Evolutionary conservation across 768 basidiomycete species (phyloP).

Genomic region (Russula vinacea): DNA sequence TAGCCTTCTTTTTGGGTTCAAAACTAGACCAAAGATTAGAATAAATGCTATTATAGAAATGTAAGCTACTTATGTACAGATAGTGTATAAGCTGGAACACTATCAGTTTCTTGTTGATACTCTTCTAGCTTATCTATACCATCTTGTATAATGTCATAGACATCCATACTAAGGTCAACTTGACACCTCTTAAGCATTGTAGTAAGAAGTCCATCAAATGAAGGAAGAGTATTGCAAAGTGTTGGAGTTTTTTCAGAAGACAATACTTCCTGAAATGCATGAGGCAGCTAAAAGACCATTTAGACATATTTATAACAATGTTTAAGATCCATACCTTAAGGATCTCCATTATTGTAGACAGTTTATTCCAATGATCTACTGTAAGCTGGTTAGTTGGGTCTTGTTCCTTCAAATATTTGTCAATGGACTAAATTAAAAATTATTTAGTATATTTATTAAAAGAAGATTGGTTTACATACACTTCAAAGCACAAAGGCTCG

Average conservation of each 20-base stretch:
- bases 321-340: not conserved
- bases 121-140: not conserved
- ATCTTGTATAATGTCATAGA: not conserved
- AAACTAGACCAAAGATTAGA: not conserved
- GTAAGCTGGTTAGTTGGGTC: not conserved
- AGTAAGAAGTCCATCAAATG: not conserved
- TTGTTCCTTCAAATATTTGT: not conserved
- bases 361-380: not conserved
- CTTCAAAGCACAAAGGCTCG: not conserved
- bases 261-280: not conserved
- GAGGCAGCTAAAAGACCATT: not conserved
- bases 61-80: not conserved
- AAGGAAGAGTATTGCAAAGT: conserved; percentile 1
- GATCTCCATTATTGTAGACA: not conserved
- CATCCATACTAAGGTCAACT: not conserved
- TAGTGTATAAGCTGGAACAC: not conserved
- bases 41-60: no score
- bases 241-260: not conserved
- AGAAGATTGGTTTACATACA: not conserved
- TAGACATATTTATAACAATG: not conserved
- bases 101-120: not conserved
- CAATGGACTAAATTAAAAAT: not conserved
- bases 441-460: not conserved
- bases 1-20: not conserved
- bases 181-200: not conserved